Base-by-base conservation (phyloP, 2,329 filamentous ascomycete species). In the Colletotrichum tropicale region DNA sequence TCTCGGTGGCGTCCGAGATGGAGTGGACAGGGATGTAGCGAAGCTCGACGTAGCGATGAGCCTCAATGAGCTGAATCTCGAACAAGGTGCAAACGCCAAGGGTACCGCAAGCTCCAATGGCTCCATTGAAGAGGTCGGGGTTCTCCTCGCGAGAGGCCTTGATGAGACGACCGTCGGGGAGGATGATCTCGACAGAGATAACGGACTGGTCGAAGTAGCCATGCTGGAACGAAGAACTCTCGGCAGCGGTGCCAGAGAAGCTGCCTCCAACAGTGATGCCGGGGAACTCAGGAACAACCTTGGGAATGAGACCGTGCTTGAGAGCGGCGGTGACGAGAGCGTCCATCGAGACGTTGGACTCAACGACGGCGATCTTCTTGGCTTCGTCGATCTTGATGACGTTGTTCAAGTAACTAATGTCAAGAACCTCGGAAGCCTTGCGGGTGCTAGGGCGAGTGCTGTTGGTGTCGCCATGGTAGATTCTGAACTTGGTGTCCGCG, bases 381-480 rank as follows among this genome's bases (percentile, higher is more conserved):
- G 84, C 78, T 0, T 79, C 82, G 79, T 95, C 89, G 65, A 96
- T 85, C 8, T 86, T 83, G 16, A 96, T 85, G n/a, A 96, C 89
- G 81, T 90, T 88, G 78, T 87, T 88, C 8, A 96, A 88, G 4
- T 81, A 80, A 82, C 92, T 93, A 38, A 93, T 95, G 81, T 95
- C 93, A 66, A 96, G 87, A 7, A 91, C 89, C 78, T 90, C 90
- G 80, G 88, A 87, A 6, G 83, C 81, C 34, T 61, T 32, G n/a
- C 72, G 72, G n/a, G 85, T 84, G 8, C 88, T 88, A 34, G 88
- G 87, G 6, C 94, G 92, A 48, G 94, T 96, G 83, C 91, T 94
- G 85, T 95, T 95, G 36, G 94, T 95, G 0, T 93, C 91, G 76
- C 94, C 94, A 84, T 96, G 94, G 78, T 92, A 94, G 80, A 96